Evolutionary conservation across 306 rosid genomes (phyloP).

Genomic region (Ceratonia siliqua): DNA sequence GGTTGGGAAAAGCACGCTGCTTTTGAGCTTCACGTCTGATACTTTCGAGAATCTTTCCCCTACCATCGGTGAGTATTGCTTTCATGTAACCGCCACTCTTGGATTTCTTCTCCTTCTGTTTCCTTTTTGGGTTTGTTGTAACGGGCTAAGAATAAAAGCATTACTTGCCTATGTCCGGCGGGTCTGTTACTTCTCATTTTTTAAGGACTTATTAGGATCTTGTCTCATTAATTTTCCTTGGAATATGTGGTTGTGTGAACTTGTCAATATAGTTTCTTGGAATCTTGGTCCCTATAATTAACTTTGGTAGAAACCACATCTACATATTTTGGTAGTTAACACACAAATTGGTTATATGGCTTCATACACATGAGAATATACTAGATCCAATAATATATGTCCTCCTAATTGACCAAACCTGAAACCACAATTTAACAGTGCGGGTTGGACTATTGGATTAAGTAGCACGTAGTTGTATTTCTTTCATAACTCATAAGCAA

Average conservation of each 20-base stretch:
- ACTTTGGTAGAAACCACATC: neutral
- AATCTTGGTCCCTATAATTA: neutral
- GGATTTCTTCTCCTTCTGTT: neutral
- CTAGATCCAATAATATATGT: constrained; percentile 8
- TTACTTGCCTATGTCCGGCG: neutral
- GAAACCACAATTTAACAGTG: neutral
- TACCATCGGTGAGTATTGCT: constrained; percentile 58
- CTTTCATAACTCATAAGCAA: neutral
- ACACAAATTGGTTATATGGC: neutral
- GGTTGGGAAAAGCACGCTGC: constrained; percentile 82
- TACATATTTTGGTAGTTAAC: neutral
- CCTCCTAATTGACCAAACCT: neutral
- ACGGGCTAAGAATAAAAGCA: neutral
- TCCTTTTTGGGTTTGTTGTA: neutral
- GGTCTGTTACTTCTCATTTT: neutral
- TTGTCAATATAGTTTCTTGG: neutral
- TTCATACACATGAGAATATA: constrained; percentile 1
- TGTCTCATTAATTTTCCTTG: neutral
- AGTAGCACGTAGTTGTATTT: neutral
- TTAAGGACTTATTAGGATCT: neutral
- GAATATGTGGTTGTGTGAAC: neutral
- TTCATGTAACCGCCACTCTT: neutral
- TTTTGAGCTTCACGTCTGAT: constrained; percentile 69
- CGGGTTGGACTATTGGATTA: constrained; percentile 8
- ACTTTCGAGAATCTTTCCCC: constrained; percentile 83